Evolutionary conservation across 768 basidiomycete species (phyloP).

Genomic region (Termitomyces sp.): DNA sequence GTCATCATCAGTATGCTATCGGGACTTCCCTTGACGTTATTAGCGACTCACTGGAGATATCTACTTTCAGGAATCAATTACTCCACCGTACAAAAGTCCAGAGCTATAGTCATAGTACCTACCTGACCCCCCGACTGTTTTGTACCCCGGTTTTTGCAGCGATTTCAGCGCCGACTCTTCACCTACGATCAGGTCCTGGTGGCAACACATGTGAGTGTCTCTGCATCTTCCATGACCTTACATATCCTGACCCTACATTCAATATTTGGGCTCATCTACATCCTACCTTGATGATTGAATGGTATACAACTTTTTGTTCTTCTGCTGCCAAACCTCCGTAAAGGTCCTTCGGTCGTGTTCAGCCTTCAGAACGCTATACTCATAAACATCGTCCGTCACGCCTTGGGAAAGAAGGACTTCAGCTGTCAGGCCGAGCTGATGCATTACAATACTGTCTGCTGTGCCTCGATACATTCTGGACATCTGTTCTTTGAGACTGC

Average conservation of each 20-base stretch:
- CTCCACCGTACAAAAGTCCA: not conserved
- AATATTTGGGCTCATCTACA: not conserved
- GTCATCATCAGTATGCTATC: not conserved
- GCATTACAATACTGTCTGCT: slow-evolving; percentile 1
- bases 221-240: slow-evolving; percentile 1
- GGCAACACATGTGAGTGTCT: not conserved
- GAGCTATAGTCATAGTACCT: not conserved
- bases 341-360: not conserved
- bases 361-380: not conserved
- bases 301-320: not conserved
- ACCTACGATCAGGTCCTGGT: not conserved
- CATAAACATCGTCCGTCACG: not conserved
- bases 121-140: not conserved
- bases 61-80: not conserved
- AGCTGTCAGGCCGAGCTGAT: slow-evolving; percentile 4
- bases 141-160: slow-evolving; percentile 1
- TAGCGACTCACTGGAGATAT: not conserved
- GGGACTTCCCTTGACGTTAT: not conserved
- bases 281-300: not conserved
- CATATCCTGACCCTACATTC: not conserved
- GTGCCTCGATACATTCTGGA: slow-evolving; percentile 1
- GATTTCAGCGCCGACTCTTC: not conserved
- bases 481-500: not conserved
- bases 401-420: not conserved
- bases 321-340: not conserved